These are phyloP conservation scores for Periconia macrospinosa DNA, from an alignment of 2,329 filamentous ascomycete genomes.

Conservation along the genomic window DNA sequence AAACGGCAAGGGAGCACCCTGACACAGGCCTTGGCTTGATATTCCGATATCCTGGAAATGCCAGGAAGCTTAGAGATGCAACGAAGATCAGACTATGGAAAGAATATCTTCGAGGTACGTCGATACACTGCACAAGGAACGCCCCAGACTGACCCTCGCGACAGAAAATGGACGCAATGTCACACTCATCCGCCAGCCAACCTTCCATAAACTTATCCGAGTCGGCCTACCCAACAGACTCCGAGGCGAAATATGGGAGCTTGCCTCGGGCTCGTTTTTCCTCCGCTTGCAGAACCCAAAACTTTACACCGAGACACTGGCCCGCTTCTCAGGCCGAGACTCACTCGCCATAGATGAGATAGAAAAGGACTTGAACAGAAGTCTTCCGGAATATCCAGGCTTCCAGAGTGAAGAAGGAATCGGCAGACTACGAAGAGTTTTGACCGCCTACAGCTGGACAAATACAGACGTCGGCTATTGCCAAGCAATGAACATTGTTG, in stretches of 20 bases:
- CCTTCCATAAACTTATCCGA: constrained; percentile 95
- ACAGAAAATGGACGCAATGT: constrained; percentile 89
- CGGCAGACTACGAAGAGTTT: constrained; percentile 79
- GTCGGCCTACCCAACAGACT: constrained; percentile 93
- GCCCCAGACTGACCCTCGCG: constrained; percentile 14
- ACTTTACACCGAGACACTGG: constrained; percentile 79
- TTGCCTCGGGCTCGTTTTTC: constrained; percentile 89
- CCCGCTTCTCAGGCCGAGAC: constrained; percentile 80
- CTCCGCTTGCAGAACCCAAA: constrained; percentile 83
- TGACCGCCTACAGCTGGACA: constrained; percentile 97
- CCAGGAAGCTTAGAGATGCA: constrained; percentile 87
- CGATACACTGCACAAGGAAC: constrained; percentile 6
- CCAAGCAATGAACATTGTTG: constrained; percentile 99
- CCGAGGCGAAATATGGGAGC: constrained; percentile 93
- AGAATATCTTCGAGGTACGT: constrained; percentile 75
- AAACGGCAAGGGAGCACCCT: constrained; percentile 64
- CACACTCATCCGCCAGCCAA: constrained; percentile 90
- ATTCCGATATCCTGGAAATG: constrained; percentile 93
- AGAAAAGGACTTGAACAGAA: constrained; percentile 96
- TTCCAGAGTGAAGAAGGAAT: constrained; percentile 98
- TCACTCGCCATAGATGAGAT: constrained; percentile 98
- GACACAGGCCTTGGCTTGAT: constrained; percentile 91
- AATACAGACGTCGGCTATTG: constrained; percentile 97
- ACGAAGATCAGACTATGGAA: constrained; percentile 98
- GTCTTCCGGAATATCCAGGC: constrained; percentile 93